Evolutionary conservation across 805 yeast species (phyloP), one percentile per base, ranked within the genome.

Genomic region (Lipomyces sp.): DNA sequence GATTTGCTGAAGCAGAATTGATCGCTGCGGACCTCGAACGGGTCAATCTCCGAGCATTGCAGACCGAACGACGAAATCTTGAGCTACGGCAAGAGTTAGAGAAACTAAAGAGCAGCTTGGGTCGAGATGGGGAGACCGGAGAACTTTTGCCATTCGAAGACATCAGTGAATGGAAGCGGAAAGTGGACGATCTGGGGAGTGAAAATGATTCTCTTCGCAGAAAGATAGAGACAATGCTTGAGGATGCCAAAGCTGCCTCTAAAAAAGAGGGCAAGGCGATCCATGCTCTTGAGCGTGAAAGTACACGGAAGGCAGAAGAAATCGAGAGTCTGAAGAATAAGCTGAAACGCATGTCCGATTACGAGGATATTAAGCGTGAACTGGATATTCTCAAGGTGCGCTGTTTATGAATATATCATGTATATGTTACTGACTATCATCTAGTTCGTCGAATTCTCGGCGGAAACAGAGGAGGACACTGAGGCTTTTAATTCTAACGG

Each of bases 341-440:
- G 64, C 74, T 89, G 55, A 78, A 79, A 2, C 76, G 80, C 39
- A 85, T 86, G 60, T 78, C 82, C 1, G 97, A 92, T 75, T 92
- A 93, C 76, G 92, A 90, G 61, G 92, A 90, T 68, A 75, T 92
- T 58, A 92, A 91, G 75, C 84, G 85, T 59, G 97, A 93, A 73
- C 80, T 93, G 70, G 84, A 83, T 24, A 84, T 92, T 33, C 76
- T 92, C 67, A 86, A 89, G 74, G 87, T 88, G 69, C 87, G 92
- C 50, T 91, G 90, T 73, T 89, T 92, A 24, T 24, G 24, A 24
- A 24, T 77, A 51, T 29, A 93, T 93, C 2, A 77, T 70, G 79
- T 79, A 39, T 80, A 78, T n/a, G 80, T 75, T 2, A 80, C 77
- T 32, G 78, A 73, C 35, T 8, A 76, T 73, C 5, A 77, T 70